Conservation (phyloP, 1,284 basidiomycete species). For the Cerioporus squamosus region DNA sequence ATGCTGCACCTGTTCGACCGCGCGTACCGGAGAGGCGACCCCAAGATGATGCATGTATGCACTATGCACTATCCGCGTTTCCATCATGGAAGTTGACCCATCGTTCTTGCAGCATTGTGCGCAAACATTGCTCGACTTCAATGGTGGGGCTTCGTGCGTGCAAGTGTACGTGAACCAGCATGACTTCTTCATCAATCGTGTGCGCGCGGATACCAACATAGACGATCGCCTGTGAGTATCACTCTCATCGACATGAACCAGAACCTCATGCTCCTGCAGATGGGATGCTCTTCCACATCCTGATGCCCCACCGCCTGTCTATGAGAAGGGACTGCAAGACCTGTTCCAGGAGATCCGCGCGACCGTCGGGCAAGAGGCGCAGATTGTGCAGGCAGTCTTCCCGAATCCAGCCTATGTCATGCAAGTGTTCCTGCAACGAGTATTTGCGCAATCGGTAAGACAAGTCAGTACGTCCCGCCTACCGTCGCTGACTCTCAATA, state of each 20-base stretch:
- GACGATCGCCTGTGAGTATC: conserved; percentile 67
- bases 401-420: conserved; percentile 97
- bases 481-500: conserved; percentile 7
- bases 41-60: conserved; percentile 96
- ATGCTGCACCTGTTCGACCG: conserved; percentile 96
- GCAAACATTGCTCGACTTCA: conserved; percentile 96
- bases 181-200: conserved; percentile 97
- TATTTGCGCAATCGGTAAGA: conserved; percentile 96
- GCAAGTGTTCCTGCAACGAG: conserved; percentile 97
- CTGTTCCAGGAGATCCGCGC: conserved; percentile 88
- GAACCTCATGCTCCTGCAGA: conserved; percentile 43
- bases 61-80: conserved; percentile 35
- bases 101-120: conserved; percentile 81
- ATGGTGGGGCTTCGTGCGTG: conserved; percentile 95
- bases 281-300: conserved; percentile 87
- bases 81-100: neutral
- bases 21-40: conserved; percentile 95
- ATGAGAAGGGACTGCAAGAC: conserved; percentile 80
- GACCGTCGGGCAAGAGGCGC: conserved; percentile 94
- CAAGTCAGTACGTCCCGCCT: neutral
- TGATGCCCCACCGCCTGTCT: conserved; percentile 76
- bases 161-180: conserved; percentile 99
- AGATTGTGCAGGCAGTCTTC: conserved; percentile 99
- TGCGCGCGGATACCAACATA: conserved; percentile 61
- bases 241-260: neutral